phyloP scores from a whole-genome alignment of 139 green algal genomes.

The Mychonastes homosphaera region DNA sequence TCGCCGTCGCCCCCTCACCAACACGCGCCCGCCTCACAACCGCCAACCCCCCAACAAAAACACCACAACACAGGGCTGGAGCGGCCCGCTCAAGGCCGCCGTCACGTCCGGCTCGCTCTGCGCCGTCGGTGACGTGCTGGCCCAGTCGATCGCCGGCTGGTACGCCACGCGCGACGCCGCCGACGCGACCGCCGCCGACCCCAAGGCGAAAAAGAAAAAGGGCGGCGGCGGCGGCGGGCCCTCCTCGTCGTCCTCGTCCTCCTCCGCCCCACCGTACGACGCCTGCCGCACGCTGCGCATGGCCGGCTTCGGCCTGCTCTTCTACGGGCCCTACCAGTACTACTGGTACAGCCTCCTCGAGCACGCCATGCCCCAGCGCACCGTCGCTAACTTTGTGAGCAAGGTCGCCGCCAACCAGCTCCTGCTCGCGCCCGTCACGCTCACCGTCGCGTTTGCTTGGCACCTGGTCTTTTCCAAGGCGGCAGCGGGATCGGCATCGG shows the following conservation, averaged over 20 bases:
- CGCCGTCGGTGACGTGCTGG: slow-evolving; percentile 51
- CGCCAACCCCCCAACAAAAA: neutral
- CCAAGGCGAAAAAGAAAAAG: neutral
- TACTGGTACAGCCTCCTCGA: slow-evolving; percentile 60
- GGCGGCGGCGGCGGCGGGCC: neutral
- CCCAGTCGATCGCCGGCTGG: slow-evolving; percentile 33
- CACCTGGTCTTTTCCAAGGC: slow-evolving; percentile 58
- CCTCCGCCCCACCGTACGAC: slow-evolving; percentile 26
- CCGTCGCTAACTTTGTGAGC: slow-evolving; percentile 38
- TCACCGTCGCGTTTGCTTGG: slow-evolving; percentile 59
- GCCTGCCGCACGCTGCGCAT: slow-evolving; percentile 48
- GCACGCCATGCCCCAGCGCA: slow-evolving; percentile 38
- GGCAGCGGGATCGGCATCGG: no score
- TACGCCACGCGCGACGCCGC: neutral
- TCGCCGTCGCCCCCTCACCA: neutral
- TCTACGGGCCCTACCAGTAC: slow-evolving; percentile 66
- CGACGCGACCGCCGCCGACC: neutral
- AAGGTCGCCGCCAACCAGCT: slow-evolving; percentile 65
- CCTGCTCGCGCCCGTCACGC: slow-evolving; percentile 50
- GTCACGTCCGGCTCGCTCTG: slow-evolving; percentile 54
- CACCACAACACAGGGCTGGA: slow-evolving; percentile 29
- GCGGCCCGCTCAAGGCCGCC: slow-evolving; percentile 43
- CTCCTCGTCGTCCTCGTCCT: neutral
- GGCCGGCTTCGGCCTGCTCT: slow-evolving; percentile 57
- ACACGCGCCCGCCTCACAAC: neutral